Evolutionary conservation across 176 grass and related monocot species (phyloP), one percentile per base, ranked within the genome.

Genomic region (Otatea glauca): DNA sequence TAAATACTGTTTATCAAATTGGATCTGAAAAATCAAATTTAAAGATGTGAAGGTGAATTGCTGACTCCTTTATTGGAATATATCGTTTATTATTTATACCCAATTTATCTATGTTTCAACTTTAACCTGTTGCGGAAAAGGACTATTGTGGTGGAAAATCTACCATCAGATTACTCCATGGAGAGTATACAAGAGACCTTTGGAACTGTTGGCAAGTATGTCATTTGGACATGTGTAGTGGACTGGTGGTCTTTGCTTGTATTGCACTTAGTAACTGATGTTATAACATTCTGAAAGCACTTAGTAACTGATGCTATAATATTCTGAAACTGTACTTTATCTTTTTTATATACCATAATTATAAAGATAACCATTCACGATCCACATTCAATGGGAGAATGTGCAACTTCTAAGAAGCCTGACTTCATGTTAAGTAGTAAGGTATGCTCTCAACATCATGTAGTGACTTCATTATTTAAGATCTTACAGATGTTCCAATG

Each of bases 81-180:
- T 82, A 68, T 78, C 44, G 63, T 63, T 47, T 61, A 83, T 23
- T 73, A 18, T 29, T 49, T 86, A 35, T 37, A 68, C n/a, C 37
- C 77, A 41, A 41, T 32, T n/a, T 41, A 67, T 86, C 12, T 66
- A 29, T 49, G 59, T 80, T 88, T n/a, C 48, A 64, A 55, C 54
- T 55, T 11, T 56, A 83, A 83, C 59, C 45, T 60, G 15, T 89
- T 76, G 70, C 91, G 92, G 94, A 81, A 84, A 86, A 77, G 85
- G 83, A 92, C 45, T 42, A 79, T 97, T 75, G 49, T 97, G 64
- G 91, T 94, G 80, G 93, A 99, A 88, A 99, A 99, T 94, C 77
- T 99, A 83, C 83, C 84, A 47, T 83, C 82, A 66, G 85, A 84
- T 89, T 90, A 82, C 74, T 90, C 93, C 55, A 39, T 70, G 84